Percentiles rank a stretch among this genome's conserved stretches.
Conservation (phyloP, 2,329 filamentous ascomycete genomes). For the Alternaria ethzedia region DNA sequence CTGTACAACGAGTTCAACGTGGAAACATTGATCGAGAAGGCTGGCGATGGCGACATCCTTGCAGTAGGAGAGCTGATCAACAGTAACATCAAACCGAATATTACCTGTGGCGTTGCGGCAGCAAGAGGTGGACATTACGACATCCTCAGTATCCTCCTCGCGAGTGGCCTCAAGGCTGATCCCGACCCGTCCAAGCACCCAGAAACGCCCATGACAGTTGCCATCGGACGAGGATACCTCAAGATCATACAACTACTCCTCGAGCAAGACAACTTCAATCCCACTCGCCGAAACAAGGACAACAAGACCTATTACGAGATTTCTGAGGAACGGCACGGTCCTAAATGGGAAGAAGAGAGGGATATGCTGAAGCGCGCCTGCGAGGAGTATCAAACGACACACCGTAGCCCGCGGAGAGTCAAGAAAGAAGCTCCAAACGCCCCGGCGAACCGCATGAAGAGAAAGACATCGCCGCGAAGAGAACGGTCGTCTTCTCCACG, state of each 20-base stretch:
- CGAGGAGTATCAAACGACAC: slow-evolving; percentile 58
- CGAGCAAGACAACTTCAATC: slow-evolving; percentile 80
- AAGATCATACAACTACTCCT: slow-evolving; percentile 83
- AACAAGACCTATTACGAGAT: slow-evolving; percentile 88
- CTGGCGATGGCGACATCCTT: slow-evolving; percentile 56
- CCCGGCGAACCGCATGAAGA: slow-evolving; percentile 36
- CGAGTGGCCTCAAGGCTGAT: slow-evolving; percentile 53
- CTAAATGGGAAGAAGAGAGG: slow-evolving; percentile 89
- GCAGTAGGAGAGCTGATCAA: slow-evolving; percentile 58
- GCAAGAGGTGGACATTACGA: slow-evolving; percentile 90
- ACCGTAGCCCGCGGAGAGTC: slow-evolving; percentile 42
- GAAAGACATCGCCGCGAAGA: slow-evolving; percentile 38
- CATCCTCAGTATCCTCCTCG: slow-evolving; percentile 75
- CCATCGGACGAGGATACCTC: slow-evolving; percentile 86
- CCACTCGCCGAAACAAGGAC: slow-evolving; percentile 73
- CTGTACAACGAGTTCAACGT: slow-evolving; percentile 59
- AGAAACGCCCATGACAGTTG: slow-evolving; percentile 90
- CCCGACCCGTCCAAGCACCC: slow-evolving; percentile 78
- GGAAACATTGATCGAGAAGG: slow-evolving; percentile 57
- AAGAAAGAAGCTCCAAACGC: slow-evolving; percentile 43
- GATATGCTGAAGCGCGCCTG: slow-evolving; percentile 79
- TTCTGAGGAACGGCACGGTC: slow-evolving; percentile 79
- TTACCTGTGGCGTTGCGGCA: slow-evolving; percentile 87
- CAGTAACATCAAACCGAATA: slow-evolving; percentile 67
- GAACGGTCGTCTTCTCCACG: slow-evolving; percentile 46